Evolutionary conservation across 768 basidiomycete species (phyloP).

Genomic region (Mycena epipterygia): DNA sequence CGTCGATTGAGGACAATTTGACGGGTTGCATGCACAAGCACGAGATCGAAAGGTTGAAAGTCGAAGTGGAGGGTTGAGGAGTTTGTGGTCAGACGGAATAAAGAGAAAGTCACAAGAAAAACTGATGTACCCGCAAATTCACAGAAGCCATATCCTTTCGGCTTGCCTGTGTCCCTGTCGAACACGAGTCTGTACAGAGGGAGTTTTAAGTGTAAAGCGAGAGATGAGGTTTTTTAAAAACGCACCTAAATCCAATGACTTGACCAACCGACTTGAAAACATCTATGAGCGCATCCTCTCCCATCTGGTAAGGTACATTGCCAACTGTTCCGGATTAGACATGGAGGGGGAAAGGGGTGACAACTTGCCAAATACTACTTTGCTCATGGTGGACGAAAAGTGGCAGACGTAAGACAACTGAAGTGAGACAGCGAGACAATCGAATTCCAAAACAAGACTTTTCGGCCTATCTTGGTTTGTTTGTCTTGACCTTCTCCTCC

Average conservation of each 20-base stretch:
- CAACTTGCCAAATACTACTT: conserved; percentile 78
- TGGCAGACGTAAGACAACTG: neutral
- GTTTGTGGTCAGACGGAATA: conserved; percentile 37
- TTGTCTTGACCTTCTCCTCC: too few species aligned
- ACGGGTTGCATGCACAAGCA: neutral
- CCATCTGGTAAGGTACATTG: conserved; percentile 93
- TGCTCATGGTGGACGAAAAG: conserved; percentile 64
- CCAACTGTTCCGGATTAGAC: conserved; percentile 66
- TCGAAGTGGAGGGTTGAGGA: conserved; percentile 51
- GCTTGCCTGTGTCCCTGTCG: conserved; percentile 94
- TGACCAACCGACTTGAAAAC: conserved; percentile 92
- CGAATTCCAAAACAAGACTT: too few species aligned
- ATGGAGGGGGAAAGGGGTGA: neutral
- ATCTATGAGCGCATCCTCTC: conserved; percentile 89
- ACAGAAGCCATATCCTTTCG: conserved; percentile 94
- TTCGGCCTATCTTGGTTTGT: too few species aligned
- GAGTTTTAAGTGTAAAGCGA: too few species aligned
- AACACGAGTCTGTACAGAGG: conserved; percentile 91
- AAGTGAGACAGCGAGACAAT: neutral
- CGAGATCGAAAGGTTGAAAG: conserved; percentile 13
- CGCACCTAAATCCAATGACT: conserved; percentile 88
- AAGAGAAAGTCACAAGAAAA: conserved; percentile 44
- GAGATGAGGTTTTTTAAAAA: too few species aligned
- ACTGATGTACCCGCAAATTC: conserved; percentile 87
- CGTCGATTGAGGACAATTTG: conserved; percentile 16